Base-by-base conservation (phyloP, 192 early-diverging fungal species). In the Anaeromyces robustus region DNA sequence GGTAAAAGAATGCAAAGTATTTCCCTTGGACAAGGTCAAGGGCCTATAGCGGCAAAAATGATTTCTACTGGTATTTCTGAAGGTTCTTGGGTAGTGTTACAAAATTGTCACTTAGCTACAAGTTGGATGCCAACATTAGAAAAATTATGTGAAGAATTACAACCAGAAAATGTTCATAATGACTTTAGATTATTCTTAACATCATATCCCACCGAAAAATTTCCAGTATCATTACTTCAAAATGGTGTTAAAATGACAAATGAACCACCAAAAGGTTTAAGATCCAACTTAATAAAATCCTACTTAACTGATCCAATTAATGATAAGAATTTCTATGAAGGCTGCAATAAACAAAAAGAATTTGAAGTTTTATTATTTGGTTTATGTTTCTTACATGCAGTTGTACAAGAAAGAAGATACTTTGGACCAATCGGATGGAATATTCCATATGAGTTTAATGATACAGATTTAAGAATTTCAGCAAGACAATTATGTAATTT, bases 241-340 rank as follows among this genome's bases (percentile, higher is more conserved):
- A 91, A 91, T 80, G 90, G 90, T 28, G 90, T 90, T 9, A 91
- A 91, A 82, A 91, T 91, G 87, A 90, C 90, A 7, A 90, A 91
- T 81, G 89, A 90, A 80, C 88, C 88, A 13, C 89, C 89, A 12
- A 85, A 87, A 22, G 88, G 88, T 30, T 81, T 90, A 31, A 87
- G 84, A 26, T 87, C 88, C 17, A 90, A 90, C 80, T 78, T 90
- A 19, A 81, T 80, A 68, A 88, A 90, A 78, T 85, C 82, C 4
- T 90, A 90, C 41, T 41, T 87, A 30, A 85, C 84, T 81, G 89
- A 90, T 80, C 89, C 89, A 2, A 82, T 90, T 52, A 87, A 86
- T 31, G 89, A 90, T 82, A 90, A 89, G 77, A 86, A 82, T 18
- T 90, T 90, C 79, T 90, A 90, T 81, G 89, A 90, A 81, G 88